Evolutionary conservation across 352 stramenopile genomes (phyloP).

Genomic region (Phytophthora melonis): DNA sequence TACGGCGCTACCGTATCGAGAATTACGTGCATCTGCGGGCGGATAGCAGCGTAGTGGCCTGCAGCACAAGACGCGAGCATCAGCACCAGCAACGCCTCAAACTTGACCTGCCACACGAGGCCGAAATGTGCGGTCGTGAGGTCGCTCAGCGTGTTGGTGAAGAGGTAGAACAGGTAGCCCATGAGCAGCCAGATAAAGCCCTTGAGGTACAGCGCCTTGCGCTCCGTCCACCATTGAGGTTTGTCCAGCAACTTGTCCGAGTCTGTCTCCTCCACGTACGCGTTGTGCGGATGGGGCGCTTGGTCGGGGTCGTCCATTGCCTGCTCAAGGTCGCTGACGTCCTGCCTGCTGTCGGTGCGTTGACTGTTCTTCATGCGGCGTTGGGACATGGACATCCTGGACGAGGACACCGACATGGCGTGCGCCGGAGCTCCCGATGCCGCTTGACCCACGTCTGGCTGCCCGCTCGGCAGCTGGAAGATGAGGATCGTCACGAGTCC

Average conservation of each 20-base stretch:
- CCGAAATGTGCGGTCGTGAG: slow-evolving; percentile 58
- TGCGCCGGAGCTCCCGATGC: slow-evolving; percentile 2
- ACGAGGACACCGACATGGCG: slow-evolving; percentile 8
- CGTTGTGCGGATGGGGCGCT: slow-evolving; percentile 59
- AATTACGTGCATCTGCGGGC: not conserved
- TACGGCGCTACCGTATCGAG: slow-evolving; percentile 43
- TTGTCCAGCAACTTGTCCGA: slow-evolving; percentile 16
- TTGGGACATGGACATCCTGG: slow-evolving; percentile 18
- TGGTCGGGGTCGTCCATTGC: slow-evolving; percentile 38
- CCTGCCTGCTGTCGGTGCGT: slow-evolving; percentile 25
- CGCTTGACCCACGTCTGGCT: slow-evolving; percentile 23
- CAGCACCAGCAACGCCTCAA: slow-evolving; percentile 17
- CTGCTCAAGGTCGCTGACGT: slow-evolving; percentile 39
- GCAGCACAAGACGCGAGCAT: not conserved
- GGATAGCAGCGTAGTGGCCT: not conserved
- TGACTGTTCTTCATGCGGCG: slow-evolving; percentile 24
- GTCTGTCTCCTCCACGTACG: slow-evolving; percentile 57
- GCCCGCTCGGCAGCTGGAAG: slow-evolving; percentile 58
- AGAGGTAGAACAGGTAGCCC: slow-evolving; percentile 71
- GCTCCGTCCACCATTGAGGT: slow-evolving; percentile 33
- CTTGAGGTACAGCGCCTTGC: slow-evolving; percentile 60
- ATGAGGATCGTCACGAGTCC: slow-evolving; percentile 61
- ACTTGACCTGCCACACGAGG: slow-evolving; percentile 73
- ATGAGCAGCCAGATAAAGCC: slow-evolving; percentile 71
- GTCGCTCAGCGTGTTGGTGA: slow-evolving; percentile 62